Conservation (phyloP, 805 yeast species). For the Teunomyces funiuensis region DNA sequence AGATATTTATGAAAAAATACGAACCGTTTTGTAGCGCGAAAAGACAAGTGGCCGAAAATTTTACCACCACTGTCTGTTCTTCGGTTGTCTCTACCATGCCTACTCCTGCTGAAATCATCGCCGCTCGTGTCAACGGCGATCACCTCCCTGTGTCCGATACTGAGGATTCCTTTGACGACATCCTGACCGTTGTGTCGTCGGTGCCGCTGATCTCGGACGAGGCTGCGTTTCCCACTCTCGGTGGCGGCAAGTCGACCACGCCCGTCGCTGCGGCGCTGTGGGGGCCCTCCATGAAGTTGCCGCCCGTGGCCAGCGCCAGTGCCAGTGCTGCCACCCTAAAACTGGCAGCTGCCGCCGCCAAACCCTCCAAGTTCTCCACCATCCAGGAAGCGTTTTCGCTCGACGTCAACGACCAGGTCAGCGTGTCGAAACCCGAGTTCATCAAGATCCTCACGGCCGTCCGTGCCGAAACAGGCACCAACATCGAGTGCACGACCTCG, state of each 20-base stretch:
- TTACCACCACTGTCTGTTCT: conserved; percentile 7
- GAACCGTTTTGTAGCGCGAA: not conserved
- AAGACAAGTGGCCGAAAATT: no score
- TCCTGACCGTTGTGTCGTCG: conserved; percentile 12
- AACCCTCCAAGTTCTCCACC: conserved; percentile 48
- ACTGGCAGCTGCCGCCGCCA: conserved; percentile 16
- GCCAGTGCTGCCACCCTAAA: conserved; percentile 14
- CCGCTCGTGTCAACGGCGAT: conserved; percentile 41
- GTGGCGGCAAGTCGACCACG: conserved; percentile 42
- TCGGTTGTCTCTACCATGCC: conserved; percentile 27
- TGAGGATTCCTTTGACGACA: conserved; percentile 13
- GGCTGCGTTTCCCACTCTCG: conserved; percentile 65
- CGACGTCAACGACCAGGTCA: conserved; percentile 65
- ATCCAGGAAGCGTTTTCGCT: conserved; percentile 81
- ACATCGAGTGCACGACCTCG: conserved; percentile 81
- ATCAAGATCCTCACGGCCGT: conserved; percentile 63
- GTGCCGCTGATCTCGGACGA: conserved; percentile 47
- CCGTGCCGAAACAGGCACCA: conserved; percentile 59
- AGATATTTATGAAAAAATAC: no score
- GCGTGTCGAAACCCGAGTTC: conserved; percentile 62
- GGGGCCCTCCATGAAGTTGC: conserved; percentile 36
- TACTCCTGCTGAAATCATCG: conserved; percentile 50
- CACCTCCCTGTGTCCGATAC: conserved; percentile 15
- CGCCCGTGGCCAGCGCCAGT: conserved; percentile 18
- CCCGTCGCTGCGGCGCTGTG: conserved; percentile 37